These are phyloP conservation scores for Aspergillus sclerotioniger DNA, from an alignment of 495 filamentous ascomycete species.

Conservation along the genomic window DNA sequence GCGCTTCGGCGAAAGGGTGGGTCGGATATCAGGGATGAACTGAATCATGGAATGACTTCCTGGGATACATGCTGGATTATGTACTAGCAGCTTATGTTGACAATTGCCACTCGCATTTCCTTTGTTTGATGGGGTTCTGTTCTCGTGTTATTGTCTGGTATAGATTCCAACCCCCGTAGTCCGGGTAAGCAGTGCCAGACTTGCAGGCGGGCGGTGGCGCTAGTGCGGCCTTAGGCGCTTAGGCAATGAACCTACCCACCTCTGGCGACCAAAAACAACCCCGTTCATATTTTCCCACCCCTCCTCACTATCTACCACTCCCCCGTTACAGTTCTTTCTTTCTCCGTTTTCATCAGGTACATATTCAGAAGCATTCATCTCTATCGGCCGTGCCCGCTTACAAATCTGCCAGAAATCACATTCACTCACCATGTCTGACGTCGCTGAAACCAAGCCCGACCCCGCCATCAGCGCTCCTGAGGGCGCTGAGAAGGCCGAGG, in stretches of 20 bases:
- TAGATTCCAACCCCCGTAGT: neutral
- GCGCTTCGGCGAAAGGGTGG: neutral
- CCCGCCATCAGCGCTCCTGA: slow-evolving; percentile 46
- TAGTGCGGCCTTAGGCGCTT: slow-evolving; percentile 21
- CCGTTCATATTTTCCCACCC: slow-evolving; percentile 27
- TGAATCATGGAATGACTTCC: neutral
- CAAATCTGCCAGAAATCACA: slow-evolving; percentile 10
- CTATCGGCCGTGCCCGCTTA: neutral
- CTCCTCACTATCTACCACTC: slow-evolving; percentile 12
- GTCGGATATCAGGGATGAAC: slow-evolving; percentile 1
- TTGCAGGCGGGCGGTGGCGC: slow-evolving; percentile 18
- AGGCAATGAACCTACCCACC: slow-evolving; percentile 26
- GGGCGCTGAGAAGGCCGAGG: slow-evolving; percentile 36
- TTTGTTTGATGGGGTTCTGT: neutral
- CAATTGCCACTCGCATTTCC: neutral
- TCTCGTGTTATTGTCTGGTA: too few relatives aligned
- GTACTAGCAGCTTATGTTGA: slow-evolving; percentile 13
- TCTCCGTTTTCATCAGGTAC: slow-evolving; percentile 20
- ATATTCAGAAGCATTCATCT: neutral
- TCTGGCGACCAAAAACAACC: slow-evolving; percentile 19
- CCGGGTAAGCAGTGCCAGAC: neutral
- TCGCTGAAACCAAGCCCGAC: slow-evolving; percentile 49
- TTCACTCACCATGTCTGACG: slow-evolving; percentile 45
- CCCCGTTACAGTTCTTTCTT: slow-evolving; percentile 12
- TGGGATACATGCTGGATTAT: slow-evolving; percentile 8